Evolutionary conservation across 768 basidiomycete genomes (phyloP), one percentile per base, ranked within the genome.

Genomic region (Termitomyces eurrhizus): DNA sequence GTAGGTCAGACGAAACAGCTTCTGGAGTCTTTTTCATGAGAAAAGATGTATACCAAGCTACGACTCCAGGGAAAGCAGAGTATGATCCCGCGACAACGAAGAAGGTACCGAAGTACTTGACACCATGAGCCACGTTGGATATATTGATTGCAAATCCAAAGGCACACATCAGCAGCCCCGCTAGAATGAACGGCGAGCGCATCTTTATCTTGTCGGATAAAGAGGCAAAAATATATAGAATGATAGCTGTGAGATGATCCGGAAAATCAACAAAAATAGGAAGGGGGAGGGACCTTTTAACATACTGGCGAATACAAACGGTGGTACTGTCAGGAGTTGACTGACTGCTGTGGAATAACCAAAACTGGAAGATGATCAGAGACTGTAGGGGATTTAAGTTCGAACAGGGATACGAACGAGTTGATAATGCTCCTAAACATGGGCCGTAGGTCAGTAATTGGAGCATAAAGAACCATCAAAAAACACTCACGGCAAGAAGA

Each of bases 21-120:
- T 24, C 18, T 37, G n/a, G 52, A 33, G 29, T 2, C 29, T 48
- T 2, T 21, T 48, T n/a, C 2, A n/a, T 41, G 39, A 54, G 11
- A 35, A 36, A 37, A 36, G 44, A 32, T 29, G n/a, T 75, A 13
- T 50, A 87, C 88, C 88, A 90, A 24, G 84, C 77, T 13, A 87
- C 73, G 1, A 86, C 68, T 11, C 83, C 86, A 13, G 89, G 86
- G 63, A 86, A 78, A 0, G 78, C 74, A 1, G 83, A 78, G 62
- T 86, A 89, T 44, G 78, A 77, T n/a, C 89, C 89, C 0, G 77
- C 75, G 7, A 89, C 86, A 29, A 80, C 78, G 58, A 90, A 81
- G 76, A 86, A 91, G 0, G 83, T 88, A 1, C 87, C 89, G 63
- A 89, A 86, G 69, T 90, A 90, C 71, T 90, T 89, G 32, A 75